These are phyloP conservation scores for Talaromyces rugulosus DNA, from an alignment of 2,329 filamentous ascomycete species.

Conservation along the genomic window DNA sequence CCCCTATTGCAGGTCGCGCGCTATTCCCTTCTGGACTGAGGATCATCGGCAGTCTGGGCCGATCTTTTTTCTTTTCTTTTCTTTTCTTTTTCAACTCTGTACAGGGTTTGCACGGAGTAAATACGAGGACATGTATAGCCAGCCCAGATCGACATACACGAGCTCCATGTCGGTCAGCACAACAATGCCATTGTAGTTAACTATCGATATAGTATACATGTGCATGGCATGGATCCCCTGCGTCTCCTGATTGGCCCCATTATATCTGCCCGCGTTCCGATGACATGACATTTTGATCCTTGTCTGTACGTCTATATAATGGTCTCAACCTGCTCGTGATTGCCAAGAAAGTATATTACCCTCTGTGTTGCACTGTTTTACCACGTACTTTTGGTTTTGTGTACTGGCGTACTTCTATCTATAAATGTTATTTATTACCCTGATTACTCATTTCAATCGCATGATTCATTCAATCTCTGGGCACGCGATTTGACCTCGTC, in stretches of 20 bases:
- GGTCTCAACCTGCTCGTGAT: not conserved
- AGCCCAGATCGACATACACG: too few relatives aligned
- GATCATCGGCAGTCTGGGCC: not conserved
- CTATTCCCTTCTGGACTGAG: not conserved
- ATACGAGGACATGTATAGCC: too few relatives aligned
- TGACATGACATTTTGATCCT: not conserved
- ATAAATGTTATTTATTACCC: too few relatives aligned
- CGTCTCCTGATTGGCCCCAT: not conserved
- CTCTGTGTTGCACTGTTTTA: too few relatives aligned
- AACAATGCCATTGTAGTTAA: not conserved
- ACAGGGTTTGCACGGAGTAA: too few relatives aligned
- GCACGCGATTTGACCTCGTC: too few relatives aligned
- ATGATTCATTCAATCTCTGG: too few relatives aligned
- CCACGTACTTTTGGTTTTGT: not conserved
- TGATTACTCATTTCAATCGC: not conserved
- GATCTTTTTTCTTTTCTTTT: not conserved
- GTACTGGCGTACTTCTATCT: not conserved
- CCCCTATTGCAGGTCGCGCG: not conserved
- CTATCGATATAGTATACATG: not conserved
- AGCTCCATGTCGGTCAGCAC: too few relatives aligned
- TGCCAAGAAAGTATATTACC: too few relatives aligned
- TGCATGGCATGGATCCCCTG: not conserved
- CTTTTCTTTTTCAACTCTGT: not conserved
- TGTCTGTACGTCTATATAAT: not conserved
- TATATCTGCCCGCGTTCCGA: not conserved